Conservation (phyloP, 371 early-diverging fungal species). For the Chytridiales sp. region DNA sequence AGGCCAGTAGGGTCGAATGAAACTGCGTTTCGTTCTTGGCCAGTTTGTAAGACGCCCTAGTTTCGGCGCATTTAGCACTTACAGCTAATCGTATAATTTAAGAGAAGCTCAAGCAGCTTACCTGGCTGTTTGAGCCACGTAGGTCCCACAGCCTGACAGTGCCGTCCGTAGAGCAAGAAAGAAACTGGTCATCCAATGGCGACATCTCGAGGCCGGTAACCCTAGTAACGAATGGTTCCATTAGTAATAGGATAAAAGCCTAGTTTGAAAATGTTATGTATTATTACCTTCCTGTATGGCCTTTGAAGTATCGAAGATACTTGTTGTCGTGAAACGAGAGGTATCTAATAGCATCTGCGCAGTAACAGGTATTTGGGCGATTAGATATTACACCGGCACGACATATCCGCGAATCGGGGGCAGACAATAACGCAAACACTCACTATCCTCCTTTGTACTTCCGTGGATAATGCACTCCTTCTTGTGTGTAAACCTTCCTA, state of each 20-base stretch:
- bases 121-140: conserved; percentile 61
- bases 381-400: neutral
- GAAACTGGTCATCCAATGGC: conserved; percentile 71
- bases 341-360: conserved; percentile 81
- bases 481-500: conserved; percentile 83
- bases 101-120: conserved; percentile 28
- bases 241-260: conserved; percentile 1
- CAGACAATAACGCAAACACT: conserved; percentile 7
- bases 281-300: conserved; percentile 70
- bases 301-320: conserved; percentile 87
- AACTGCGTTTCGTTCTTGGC: conserved; percentile 56
- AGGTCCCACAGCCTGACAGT: conserved; percentile 82
- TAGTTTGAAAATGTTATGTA: neutral
- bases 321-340: conserved; percentile 89
- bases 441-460: conserved; percentile 91
- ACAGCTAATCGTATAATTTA: too few relatives aligned
- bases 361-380: neutral
- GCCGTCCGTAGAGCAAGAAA: conserved; percentile 71
- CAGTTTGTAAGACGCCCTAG: conserved; percentile 14
- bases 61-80: neutral
- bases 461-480: conserved; percentile 76
- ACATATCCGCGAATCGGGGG: neutral
- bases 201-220: conserved; percentile 77
- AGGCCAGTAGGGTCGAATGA: conserved; percentile 80
- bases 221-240: conserved; percentile 32